Evolutionary conservation across 2,329 filamentous ascomycete genomes (phyloP).

Genomic region (Fusarium veterinarium): DNA sequence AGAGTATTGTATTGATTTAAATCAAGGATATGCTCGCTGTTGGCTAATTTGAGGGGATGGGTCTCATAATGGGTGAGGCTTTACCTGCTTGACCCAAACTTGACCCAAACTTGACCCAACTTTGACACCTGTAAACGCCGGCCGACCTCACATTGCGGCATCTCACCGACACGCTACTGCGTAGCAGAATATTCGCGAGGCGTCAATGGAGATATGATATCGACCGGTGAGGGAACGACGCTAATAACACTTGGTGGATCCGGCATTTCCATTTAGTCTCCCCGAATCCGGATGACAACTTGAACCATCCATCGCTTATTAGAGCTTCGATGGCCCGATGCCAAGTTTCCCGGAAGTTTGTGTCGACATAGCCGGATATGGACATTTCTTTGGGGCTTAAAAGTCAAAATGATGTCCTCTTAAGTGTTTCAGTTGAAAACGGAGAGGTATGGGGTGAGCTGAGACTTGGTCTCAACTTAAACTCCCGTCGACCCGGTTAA

Average conservation of each 20-base stretch:
- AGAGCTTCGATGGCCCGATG: not conserved
- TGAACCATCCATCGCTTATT: not conserved
- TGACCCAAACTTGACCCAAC: no score
- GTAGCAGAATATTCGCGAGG: no score
- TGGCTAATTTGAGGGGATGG: not conserved
- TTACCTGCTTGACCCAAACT: not conserved
- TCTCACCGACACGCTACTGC: not conserved
- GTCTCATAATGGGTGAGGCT: not conserved
- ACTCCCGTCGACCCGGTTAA: not conserved
- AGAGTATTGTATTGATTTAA: not conserved
- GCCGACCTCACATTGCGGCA: not conserved
- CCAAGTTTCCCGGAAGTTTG: not conserved
- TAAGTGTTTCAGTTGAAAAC: not conserved
- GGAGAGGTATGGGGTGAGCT: slow-evolving; percentile 5
- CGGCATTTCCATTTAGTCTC: not conserved
- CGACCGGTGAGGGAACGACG: not conserved
- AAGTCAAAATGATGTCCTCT: not conserved
- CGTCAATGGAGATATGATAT: not conserved
- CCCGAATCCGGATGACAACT: not conserved
- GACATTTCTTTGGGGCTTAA: not conserved
- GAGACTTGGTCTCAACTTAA: slow-evolving; percentile 7
- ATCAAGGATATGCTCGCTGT: not conserved
- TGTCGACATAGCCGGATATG: not conserved
- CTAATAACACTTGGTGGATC: not conserved
- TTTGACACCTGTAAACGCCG: not conserved